These are phyloP conservation scores for Aspergillus spinulosporus DNA, from an alignment of 2,329 filamentous ascomycete species.

Conservation along the genomic window DNA sequence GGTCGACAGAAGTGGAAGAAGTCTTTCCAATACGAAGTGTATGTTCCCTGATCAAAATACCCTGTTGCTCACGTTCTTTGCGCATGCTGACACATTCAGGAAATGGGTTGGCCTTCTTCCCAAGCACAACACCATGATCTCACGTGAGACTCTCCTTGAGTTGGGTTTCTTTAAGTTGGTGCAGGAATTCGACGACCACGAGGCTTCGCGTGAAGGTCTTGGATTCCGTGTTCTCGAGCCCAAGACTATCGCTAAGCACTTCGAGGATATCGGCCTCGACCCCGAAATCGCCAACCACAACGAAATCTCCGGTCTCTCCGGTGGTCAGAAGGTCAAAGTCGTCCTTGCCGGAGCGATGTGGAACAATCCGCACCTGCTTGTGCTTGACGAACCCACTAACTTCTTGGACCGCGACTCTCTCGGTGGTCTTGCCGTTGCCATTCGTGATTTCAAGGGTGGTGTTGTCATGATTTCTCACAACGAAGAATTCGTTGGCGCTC, in stretches of 20 bases:
- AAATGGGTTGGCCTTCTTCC: conserved; percentile 90
- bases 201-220: conserved; percentile 96
- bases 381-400: conserved; percentile 98
- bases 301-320: conserved; percentile 91
- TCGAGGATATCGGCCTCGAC: conserved; percentile 93
- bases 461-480: conserved; percentile 99
- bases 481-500: conserved; percentile 95
- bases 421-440: conserved; percentile 91
- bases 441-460: conserved; percentile 96
- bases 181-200: conserved; percentile 98
- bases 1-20: conserved; percentile 99
- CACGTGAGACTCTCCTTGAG: conserved; percentile 83
- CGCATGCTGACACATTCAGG: conserved; percentile 37
- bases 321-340: conserved; percentile 98
- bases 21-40: conserved; percentile 96
- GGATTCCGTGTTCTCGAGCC: conserved; percentile 93
- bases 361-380: conserved; percentile 97
- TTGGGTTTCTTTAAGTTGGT: conserved; percentile 90
- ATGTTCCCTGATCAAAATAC: conserved; percentile 39
- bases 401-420: conserved; percentile 98
- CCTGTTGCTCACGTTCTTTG: neutral
- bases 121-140: conserved; percentile 90
- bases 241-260: conserved; percentile 94
- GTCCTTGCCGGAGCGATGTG: conserved; percentile 95
- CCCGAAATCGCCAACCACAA: conserved; percentile 99